phyloP scores from a whole-genome alignment of 345 rosid species.

The Moricandia arvensis region DNA sequence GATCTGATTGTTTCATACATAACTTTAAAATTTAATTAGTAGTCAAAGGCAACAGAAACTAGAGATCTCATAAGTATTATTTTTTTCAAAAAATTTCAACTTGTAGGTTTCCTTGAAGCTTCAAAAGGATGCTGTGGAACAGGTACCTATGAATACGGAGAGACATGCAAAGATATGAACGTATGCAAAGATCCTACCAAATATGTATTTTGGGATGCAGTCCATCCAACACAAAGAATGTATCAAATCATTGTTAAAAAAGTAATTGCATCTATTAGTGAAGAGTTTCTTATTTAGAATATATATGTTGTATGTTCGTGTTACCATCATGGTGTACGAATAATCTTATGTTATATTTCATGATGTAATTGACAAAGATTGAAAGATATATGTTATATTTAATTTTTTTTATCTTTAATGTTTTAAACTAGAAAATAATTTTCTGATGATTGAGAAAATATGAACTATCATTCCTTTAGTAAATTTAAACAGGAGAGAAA shows the following conservation, averaged over 20 bases:
- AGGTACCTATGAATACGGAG: conserved; percentile 69
- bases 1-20: background rate
- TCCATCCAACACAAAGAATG: conserved; percentile 78
- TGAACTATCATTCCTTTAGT: background rate
- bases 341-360: background rate
- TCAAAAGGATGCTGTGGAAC: conserved; percentile 79
- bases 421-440: background rate
- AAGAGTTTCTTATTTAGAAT: conserved; percentile 32
- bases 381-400: background rate
- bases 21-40: background rate
- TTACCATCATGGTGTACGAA: background rate
- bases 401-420: background rate
- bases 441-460: background rate
- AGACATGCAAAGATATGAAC: conserved; percentile 57
- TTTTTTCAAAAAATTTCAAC: background rate
- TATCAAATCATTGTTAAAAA: conserved; percentile 58
- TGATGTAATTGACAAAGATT: background rate
- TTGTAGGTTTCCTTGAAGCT: conserved; percentile 55
- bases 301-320: background rate
- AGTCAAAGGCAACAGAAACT: background rate
- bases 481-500: background rate
- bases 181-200: conserved; percentile 62
- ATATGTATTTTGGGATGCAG: conserved; percentile 82
- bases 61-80: background rate
- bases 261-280: conserved; percentile 43